Conservation (phyloP, 1,139 yeast genomes). For the Magnusiomyces fungicola region DNA sequence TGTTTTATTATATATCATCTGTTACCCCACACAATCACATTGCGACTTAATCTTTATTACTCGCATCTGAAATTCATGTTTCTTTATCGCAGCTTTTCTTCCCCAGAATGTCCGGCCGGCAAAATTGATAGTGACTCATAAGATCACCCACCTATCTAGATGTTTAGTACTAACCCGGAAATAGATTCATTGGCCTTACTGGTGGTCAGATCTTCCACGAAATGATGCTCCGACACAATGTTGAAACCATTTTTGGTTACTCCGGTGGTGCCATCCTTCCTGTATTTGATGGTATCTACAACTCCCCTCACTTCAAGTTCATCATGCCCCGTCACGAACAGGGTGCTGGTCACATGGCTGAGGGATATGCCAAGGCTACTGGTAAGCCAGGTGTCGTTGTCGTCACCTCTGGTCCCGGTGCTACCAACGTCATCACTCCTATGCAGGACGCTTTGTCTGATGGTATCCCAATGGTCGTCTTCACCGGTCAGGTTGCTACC, state of each 20-base stretch:
- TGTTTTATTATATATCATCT: no score
- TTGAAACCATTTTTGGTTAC: constrained; percentile 89
- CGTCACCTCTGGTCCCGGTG: constrained; percentile 98
- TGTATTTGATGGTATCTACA: constrained; percentile 92
- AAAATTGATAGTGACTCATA: no score
- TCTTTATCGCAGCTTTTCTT: no score
- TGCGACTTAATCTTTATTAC: no score
- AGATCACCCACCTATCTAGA: no score
- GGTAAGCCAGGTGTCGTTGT: constrained; percentile 98
- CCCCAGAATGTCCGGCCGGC: no score
- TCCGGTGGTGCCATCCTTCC: constrained; percentile 99
- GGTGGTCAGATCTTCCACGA: constrained; percentile 98
- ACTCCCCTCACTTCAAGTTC: constrained; percentile 81
- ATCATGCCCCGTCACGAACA: constrained; percentile 96
- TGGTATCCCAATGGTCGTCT: constrained; percentile 96
- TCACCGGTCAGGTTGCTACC: constrained; percentile 96
- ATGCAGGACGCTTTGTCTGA: constrained; percentile 97
- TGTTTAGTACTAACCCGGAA: no score
- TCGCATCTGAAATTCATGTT: no score
- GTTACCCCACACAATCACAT: no score
- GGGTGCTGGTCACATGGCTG: constrained; percentile 99
- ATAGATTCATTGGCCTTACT: constrained; percentile 79
- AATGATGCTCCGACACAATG: constrained; percentile 95
- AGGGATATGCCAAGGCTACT: constrained; percentile 91
- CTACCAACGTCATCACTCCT: constrained; percentile 94